Base-by-base conservation (phyloP, 2,329 filamentous ascomycete species). In the Sporothrix globosa region DNA sequence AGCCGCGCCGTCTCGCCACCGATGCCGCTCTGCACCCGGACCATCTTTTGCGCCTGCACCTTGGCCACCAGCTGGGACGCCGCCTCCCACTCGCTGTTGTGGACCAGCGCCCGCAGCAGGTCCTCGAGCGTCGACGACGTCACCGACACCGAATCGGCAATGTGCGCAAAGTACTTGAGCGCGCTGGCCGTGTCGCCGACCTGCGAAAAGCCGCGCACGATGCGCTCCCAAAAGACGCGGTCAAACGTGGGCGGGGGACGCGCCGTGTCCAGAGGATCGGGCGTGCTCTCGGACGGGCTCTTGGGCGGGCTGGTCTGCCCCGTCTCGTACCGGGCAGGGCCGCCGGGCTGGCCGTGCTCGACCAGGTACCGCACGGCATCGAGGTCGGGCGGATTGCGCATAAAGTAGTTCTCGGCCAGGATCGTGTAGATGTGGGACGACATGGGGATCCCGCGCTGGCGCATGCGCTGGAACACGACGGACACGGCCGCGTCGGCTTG, bases 391-490 rank as follows among this genome's bases (percentile, higher is more conserved):
- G 87, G 87, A 1, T 80, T 72, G 67, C 83, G 84, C 10, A 82
- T 76, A 76, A 94, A 90, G 77, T 90, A 90, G 76, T 91, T 84
- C 60, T 90, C 86, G 60, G 91, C 82, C 24, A 96, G 85, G 75
- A 90, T 91, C 30, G 91, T 94, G 81, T 91, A 91, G 76, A 93
- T 91, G 74, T 92, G 86, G 1, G 87, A 79, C 4, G 86, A 86
- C 2, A 88, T 83, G 63, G 83, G 77, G 56, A 90, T 76, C 24
- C 85, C 84, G 30, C 82, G 80, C 6, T 76, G 74, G 67, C 81
- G 80, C 84, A 96, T 91, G 77, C 90, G 86, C 1, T 82, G 79
- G 56, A 93, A 83, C 9, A 95, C 83, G 1, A 83, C 83, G 58
- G 85, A 83, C 17, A 91, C 85, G 69, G 88, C 86, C 1, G 79